A percentile compares a stretch with the other conserved stretches of the same genome.
Evolutionary conservation across 1,139 yeast genomes (phyloP).

Genomic region (Yamadazyma buinensis): DNA sequence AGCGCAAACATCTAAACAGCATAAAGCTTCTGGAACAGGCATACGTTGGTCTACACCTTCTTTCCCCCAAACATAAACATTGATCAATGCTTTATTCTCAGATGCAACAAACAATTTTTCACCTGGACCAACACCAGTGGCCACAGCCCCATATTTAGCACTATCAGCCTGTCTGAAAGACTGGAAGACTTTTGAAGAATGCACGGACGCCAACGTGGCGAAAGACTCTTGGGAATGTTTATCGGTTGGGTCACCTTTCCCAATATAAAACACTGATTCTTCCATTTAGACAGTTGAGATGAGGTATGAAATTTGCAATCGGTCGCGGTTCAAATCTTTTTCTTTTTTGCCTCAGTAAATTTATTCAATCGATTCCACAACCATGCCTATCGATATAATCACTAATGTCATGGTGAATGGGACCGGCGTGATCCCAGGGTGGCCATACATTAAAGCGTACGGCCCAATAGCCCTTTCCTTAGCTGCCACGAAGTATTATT

Average conservation of each 20-base stretch:
- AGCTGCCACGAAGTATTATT: slow-evolving; percentile 61
- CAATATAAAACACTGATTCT: slow-evolving; percentile 55
- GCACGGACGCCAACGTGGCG: slow-evolving; percentile 48
- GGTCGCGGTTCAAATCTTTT: too few relatives aligned
- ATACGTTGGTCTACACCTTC: slow-evolving; percentile 81
- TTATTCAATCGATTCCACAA: too few relatives aligned
- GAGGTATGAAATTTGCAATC: slow-evolving; percentile 3
- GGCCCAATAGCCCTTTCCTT: slow-evolving; percentile 30
- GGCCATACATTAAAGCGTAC: slow-evolving; percentile 50
- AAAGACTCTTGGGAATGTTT: slow-evolving; percentile 45
- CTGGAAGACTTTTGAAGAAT: slow-evolving; percentile 47
- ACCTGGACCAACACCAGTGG: slow-evolving; percentile 41
- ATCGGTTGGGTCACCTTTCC: slow-evolving; percentile 48
- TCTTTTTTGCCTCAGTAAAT: neutral
- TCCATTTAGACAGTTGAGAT: slow-evolving; percentile 58
- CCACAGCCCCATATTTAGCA: slow-evolving; percentile 41
- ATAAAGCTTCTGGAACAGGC: slow-evolving; percentile 78
- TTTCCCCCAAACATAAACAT: slow-evolving; percentile 71
- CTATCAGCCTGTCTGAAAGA: slow-evolving; percentile 55
- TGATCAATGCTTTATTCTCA: slow-evolving; percentile 65
- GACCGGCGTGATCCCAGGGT: slow-evolving; percentile 67
- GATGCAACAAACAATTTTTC: slow-evolving; percentile 60
- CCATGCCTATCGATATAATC: slow-evolving; percentile 87
- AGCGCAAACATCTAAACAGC: slow-evolving; percentile 46
- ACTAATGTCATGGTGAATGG: slow-evolving; percentile 69